Evolutionary conservation across 2,329 filamentous ascomycete species (phyloP), one percentile per base, ranked within the genome.

Genomic region (Tolypocladium amazonense): DNA sequence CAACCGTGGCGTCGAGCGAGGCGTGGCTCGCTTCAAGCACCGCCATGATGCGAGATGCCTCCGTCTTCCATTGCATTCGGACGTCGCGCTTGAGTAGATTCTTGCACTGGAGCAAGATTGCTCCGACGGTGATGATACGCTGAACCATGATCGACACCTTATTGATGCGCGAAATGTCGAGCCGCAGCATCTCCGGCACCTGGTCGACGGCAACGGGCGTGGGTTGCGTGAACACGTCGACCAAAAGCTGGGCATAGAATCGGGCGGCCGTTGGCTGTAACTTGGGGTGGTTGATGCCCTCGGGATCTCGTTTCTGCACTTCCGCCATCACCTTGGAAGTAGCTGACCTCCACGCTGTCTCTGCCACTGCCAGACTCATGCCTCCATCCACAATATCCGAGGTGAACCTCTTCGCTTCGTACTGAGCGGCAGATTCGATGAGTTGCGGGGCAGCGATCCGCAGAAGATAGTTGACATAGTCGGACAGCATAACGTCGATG

Each of bases 21-120:
- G 80, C 75, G 50, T 79, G 72, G 39, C 79, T 74, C 18, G 78
- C 81, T 63, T 88, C 86, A 14, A 92, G 80, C 0, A 90, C 82
- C 1, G 82, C 75, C 76, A 88, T 84, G 64, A 92, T 83, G n/a
- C 89, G 84, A 3, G 79, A 77, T 0, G 88, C 88, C 72, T 92
- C 88, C 30, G 79, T 83, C 72, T 87, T 90, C 90, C 90, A 94
- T 25, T 88, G 85, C 15, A 83, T 82, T 53, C 90, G 85, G 4
- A 91, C 88, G 68, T 93, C 89, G 20, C 90, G 85, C 73, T 92
- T 92, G 38, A 94, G 81, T 9, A 93, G 78, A 65, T 92, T 93
- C 76, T 94, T 94, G 72, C 87, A 88, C 57, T 91, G 90, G 18
- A 93, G 76, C 35, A 92, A 76, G 56, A 93, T 87, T 0, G 89